Base-by-base conservation (phyloP, 352 stramenopile species). In the Phytophthora pluvialis region DNA sequence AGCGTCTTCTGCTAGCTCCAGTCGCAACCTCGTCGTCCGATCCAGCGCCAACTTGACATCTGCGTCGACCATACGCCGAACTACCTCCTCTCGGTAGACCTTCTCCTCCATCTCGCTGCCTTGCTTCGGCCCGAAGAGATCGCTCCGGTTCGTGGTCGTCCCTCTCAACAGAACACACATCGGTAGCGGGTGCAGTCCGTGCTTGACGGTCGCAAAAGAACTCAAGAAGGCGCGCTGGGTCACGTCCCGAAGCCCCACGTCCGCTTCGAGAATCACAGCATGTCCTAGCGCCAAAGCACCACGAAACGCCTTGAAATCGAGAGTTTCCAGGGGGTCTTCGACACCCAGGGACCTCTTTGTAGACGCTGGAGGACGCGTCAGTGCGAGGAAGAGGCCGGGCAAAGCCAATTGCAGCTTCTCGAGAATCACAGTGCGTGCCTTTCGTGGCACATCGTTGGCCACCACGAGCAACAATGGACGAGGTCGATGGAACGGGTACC, bases 201-300 rank as follows among this genome's bases (percentile, higher is more conserved):
- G 67, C 53, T 91, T 90, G n/a, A 93, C 52, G 0, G 85, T 77
- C 0, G 78, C 65, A 49, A 95, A 90, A 3, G 70, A 75, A 10
- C 76, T 75, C 6, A 91, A 47, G 40, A 95, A 93, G 1, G 66
- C 57, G 5, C 82, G 77, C 40, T 87, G 85, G 11, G 72, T 64
- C 0, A 81, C 72, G 21, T 91, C 83, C 1, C 72, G 83, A 52
- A 94, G 65, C 6, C 87, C 87, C n/a, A 95, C 55, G 45, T 91
- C 81, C n/a, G 71, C 81, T 69, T 94, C 85, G 5, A 95, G 60
- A 11, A 94, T 76, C n/a, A 94, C 81, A 29, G 70, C 75, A 48
- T 89, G 75, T 10, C 85, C 87, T 4, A 85, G 49, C 1, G 56
- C 54, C 16, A 93, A 60, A 1, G 84, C 69, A 7, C 64, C 32